Base-by-base conservation (phyloP, 2,329 filamentous ascomycete genomes). In the Juglanconis oblonga region DNA sequence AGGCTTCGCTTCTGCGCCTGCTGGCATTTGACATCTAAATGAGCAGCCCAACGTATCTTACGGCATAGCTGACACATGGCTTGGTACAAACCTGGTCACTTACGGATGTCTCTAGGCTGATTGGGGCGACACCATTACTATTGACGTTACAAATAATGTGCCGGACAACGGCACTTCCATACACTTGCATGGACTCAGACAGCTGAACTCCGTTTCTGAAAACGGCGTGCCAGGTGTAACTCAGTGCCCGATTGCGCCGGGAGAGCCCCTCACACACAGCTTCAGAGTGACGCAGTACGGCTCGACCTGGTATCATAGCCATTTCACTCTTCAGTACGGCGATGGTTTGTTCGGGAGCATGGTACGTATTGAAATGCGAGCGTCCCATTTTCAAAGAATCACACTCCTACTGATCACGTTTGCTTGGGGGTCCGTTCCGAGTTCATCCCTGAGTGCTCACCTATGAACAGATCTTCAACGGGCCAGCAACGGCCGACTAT, bases 141-240 rank as follows among this genome's bases (percentile, higher is more conserved):
- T 88, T 50, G 83, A 84, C 44, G 79, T 87, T 62, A 77, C 82
- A 71, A 90, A 90, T 69, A 76, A 81, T 13, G 79, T 88, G 2
- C 77, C 77, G 4, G 59, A 62, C 10, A 69, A 70, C 40, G 71
- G 72, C 35, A 77, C 76, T 2, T 74, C 76, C 0, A 71, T 81
- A 31, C 79, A 81, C 63, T 81, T 77, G 77, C 79, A 81, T 57
- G 79, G 79, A 24, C 68, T 81, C 11, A 71, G 78, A 5, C 76
- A 80, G 65, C 71, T 75, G 17, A 70, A 76, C 60, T 74, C 73
- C 52, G 76, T 73, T 59, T 69, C 74, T 29, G 69, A 74, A 40
- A 79, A 81, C 60, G 79, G 79, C 42, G 76, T 73, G 17, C 67
- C 69, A 3, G 71, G 72, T 2, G 66, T 77, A 7, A 72, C 71